Percentiles rank a stretch among this genome's conserved stretches.
phyloP scores from a whole-genome alignment of 768 basidiomycete species.

The Paxillus ammoniavirescens region DNA sequence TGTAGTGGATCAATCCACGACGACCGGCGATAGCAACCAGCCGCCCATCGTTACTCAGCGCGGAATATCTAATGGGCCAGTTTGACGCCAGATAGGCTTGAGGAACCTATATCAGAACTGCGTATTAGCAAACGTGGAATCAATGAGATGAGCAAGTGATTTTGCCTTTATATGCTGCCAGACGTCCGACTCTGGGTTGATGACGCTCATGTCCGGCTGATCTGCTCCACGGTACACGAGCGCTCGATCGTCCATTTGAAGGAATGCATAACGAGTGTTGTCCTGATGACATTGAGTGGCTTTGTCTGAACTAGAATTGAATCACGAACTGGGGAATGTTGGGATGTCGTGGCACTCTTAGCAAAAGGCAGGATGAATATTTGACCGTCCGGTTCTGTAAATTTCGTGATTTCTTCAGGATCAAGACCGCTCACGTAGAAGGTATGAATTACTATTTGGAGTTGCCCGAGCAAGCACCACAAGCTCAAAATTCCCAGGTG shows the following conservation, averaged over 20 bases:
- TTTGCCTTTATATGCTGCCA: conserved; percentile 94
- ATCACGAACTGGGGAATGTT: conserved; percentile 79
- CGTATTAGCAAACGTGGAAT: neutral
- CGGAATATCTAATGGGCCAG: conserved; percentile 93
- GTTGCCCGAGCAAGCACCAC: conserved; percentile 63
- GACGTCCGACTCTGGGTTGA: conserved; percentile 96
- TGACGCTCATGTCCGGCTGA: conserved; percentile 97
- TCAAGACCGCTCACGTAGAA: neutral
- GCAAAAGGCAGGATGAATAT: conserved; percentile 89
- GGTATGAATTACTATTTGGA: conserved; percentile 44
- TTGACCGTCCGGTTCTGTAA: conserved; percentile 60
- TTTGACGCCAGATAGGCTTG: conserved; percentile 84
- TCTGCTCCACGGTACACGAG: conserved; percentile 94
- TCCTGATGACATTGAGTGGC: conserved; percentile 52
- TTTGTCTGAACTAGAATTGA: neutral
- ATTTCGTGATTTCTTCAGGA: conserved; percentile 5
- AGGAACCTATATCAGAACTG: conserved; percentile 62
- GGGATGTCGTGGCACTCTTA: conserved; percentile 89
- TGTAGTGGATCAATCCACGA: conserved; percentile 90
- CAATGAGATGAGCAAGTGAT: conserved; percentile 1
- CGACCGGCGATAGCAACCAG: conserved; percentile 92
- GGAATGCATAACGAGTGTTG: conserved; percentile 92
- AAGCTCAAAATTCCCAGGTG: conserved; percentile 88
- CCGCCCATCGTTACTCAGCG: conserved; percentile 86
- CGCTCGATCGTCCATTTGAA: conserved; percentile 93